A percentile compares a stretch with the other conserved stretches of the same genome.
Evolutionary conservation across 768 basidiomycete genomes (phyloP).

Genomic region (Lactarius quietus): DNA sequence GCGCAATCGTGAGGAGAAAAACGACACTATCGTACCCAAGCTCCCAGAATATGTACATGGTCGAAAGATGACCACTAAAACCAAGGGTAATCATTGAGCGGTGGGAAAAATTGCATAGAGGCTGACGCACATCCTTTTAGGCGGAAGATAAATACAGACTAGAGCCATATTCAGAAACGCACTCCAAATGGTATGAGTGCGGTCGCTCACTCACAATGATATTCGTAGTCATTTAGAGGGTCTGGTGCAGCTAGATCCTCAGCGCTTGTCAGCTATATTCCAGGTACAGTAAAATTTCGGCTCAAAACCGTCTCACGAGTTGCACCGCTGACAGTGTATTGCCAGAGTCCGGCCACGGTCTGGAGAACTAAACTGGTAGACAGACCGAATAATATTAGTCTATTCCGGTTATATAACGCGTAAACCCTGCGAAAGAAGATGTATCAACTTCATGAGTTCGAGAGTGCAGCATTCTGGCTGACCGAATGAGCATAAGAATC

Average conservation of each 20-base stretch:
- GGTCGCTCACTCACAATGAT: conserved; percentile 18
- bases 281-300: neutral
- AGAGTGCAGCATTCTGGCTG: neutral
- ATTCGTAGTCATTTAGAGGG: conserved; percentile 25
- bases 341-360: conserved; percentile 21
- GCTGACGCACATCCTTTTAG: conserved; percentile 17
- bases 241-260: conserved; percentile 16
- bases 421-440: conserved; percentile 18
- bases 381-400: conserved; percentile 17
- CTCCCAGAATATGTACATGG: conserved; percentile 25
- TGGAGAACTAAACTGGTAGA: conserved; percentile 16
- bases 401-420: conserved; percentile 25
- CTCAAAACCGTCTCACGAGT: conserved; percentile 7
- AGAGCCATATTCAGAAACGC: neutral
- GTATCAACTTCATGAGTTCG: neutral
- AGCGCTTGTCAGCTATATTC: neutral
- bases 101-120: neutral
- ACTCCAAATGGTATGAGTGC: neutral
- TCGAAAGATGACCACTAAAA: conserved; percentile 17
- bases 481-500: conserved; percentile 26
- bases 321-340: conserved; percentile 20
- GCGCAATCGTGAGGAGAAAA: conserved; percentile 23
- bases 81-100: neutral
- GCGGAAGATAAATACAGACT: conserved; percentile 26
- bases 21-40: conserved; percentile 23